phyloP scores from a whole-genome alignment of 768 basidiomycete genomes.

The Panellus pusillus region DNA sequence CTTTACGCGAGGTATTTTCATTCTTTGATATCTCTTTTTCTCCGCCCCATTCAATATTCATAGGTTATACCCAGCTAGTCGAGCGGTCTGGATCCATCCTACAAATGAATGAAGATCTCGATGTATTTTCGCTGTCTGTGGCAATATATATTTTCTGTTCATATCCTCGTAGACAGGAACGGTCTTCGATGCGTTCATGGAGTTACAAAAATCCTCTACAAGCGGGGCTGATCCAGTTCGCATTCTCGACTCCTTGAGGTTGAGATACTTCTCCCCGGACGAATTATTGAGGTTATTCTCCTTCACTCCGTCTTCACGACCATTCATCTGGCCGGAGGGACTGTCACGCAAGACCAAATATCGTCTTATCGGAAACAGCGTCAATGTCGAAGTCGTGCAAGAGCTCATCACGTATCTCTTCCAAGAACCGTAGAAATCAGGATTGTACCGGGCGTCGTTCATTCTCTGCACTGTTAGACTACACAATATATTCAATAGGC shows the following conservation, averaged over 20 bases:
- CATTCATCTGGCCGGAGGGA: slow-evolving; percentile 62
- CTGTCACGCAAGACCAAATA: slow-evolving; percentile 72
- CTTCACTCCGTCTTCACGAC: slow-evolving; percentile 1
- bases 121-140: slow-evolving; percentile 42
- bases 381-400: slow-evolving; percentile 74
- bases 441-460: no score
- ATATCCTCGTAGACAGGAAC: slow-evolving; percentile 40
- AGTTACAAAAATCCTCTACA: slow-evolving; percentile 63
- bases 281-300: slow-evolving; percentile 53
- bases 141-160: slow-evolving; percentile 20
- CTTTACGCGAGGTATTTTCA: slow-evolving; percentile 69
- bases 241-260: slow-evolving; percentile 81
- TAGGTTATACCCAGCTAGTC: slow-evolving; percentile 75
- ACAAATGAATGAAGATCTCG: slow-evolving; percentile 64
- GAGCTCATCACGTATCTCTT: slow-evolving; percentile 62
- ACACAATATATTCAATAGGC: no score
- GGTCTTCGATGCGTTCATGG: slow-evolving; percentile 74
- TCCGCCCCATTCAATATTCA: slow-evolving; percentile 1
- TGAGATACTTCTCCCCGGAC: slow-evolving; percentile 75
- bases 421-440: slow-evolving; percentile 21
- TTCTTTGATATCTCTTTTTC: not conserved
- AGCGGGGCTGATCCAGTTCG: slow-evolving; percentile 58
- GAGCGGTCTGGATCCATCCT: slow-evolving; percentile 78
- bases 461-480: no score
- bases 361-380: slow-evolving; percentile 77